Evolutionary conservation across 495 filamentous ascomycete species (phyloP).

Genomic region (Penicillium cinerascens): DNA sequence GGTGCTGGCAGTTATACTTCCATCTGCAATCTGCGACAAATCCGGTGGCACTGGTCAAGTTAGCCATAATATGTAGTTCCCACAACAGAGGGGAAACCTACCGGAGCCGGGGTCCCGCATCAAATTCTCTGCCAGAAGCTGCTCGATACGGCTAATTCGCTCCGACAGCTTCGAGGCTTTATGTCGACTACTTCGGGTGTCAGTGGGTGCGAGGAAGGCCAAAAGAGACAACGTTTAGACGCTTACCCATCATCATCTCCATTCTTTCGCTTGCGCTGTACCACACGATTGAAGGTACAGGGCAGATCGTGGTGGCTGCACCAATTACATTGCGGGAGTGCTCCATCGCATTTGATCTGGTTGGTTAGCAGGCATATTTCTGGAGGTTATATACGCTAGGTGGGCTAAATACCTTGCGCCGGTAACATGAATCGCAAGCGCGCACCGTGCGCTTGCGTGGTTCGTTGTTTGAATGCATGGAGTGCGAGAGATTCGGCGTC

Average conservation of each 20-base stretch:
- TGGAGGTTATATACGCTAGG: neutral
- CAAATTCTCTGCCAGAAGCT: slow-evolving; percentile 34
- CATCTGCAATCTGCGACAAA: slow-evolving; percentile 4
- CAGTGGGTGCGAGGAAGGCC: neutral
- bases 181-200: slow-evolving; percentile 17
- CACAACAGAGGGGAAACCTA: slow-evolving; percentile 5
- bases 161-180: slow-evolving; percentile 32
- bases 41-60: slow-evolving; percentile 7
- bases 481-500: neutral
- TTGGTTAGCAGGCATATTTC: neutral
- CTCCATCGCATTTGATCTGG: slow-evolving; percentile 53
- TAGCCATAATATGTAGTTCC: neutral
- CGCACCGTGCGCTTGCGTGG: slow-evolving; percentile 32
- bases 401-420: slow-evolving; percentile 36
- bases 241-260: slow-evolving; percentile 22
- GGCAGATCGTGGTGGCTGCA: slow-evolving; percentile 48
- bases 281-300: slow-evolving; percentile 45
- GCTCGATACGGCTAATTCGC: slow-evolving; percentile 41
- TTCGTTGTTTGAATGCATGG: slow-evolving; percentile 17
- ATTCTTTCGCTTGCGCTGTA: slow-evolving; percentile 34
- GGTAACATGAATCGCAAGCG: slow-evolving; percentile 52
- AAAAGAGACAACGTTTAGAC: neutral
- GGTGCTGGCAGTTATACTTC: slow-evolving; percentile 12
- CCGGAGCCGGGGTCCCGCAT: slow-evolving; percentile 18
- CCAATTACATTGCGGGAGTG: slow-evolving; percentile 47